A percentile compares a stretch with the other conserved stretches of the same genome.
Conservation (phyloP, 2,329 filamentous ascomycete species). For the Chaetomium strumarium region DNA sequence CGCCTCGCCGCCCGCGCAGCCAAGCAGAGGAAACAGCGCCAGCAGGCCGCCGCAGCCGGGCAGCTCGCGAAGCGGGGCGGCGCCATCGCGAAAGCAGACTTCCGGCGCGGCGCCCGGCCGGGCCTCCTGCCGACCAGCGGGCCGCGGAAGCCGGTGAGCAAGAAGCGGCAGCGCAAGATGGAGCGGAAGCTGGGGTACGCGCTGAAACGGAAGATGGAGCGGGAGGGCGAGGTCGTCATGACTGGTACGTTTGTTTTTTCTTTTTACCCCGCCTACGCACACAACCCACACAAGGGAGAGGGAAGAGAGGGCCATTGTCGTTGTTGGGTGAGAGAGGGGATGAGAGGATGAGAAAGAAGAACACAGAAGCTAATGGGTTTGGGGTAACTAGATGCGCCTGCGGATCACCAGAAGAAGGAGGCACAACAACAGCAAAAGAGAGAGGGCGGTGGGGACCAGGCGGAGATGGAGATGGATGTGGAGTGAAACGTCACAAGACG, state of each 20-base stretch:
- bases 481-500: constrained; percentile 2
- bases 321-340: too few species aligned
- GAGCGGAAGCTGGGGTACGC: constrained; percentile 49
- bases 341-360: too few species aligned
- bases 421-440: background rate
- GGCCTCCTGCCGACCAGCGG: constrained; percentile 53
- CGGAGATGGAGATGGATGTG: constrained; percentile 18
- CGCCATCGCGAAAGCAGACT: constrained; percentile 32
- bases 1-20: constrained; percentile 42
- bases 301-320: too few species aligned
- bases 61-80: constrained; percentile 15
- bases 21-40: constrained; percentile 38
- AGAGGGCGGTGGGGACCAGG: background rate
- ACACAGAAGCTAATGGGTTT: background rate
- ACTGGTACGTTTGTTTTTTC: constrained; percentile 37
- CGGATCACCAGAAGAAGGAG: background rate
- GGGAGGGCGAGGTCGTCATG: constrained; percentile 45
- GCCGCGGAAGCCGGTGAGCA: constrained; percentile 44
- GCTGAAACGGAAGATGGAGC: constrained; percentile 46
- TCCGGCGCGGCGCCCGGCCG: constrained; percentile 43
- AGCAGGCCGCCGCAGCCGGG: constrained; percentile 35
- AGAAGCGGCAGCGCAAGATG: constrained; percentile 52
- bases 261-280: too few species aligned
- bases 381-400: constrained; percentile 4
- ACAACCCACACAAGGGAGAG: too few species aligned